Evolutionary conservation across 352 stramenopile genomes (phyloP).

Genomic region (Phytophthora niederhauseri): DNA sequence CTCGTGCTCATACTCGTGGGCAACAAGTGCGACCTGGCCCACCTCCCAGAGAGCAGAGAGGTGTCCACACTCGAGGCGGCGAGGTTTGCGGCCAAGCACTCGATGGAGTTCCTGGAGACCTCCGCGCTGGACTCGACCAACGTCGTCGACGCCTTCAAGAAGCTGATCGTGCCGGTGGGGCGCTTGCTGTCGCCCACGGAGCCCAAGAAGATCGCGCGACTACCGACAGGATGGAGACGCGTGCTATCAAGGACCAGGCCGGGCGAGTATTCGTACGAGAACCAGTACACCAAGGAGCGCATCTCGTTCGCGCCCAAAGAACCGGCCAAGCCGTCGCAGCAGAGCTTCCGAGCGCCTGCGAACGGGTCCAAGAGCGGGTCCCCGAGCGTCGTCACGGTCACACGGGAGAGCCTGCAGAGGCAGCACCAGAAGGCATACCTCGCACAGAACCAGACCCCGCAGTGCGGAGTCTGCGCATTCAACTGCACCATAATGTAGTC

Average conservation of each 20-base stretch:
- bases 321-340: constrained; percentile 84
- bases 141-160: constrained; percentile 89
- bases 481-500: constrained; percentile 68
- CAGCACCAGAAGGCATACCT: constrained; percentile 87
- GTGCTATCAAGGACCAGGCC: constrained; percentile 86
- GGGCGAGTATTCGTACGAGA: constrained; percentile 89
- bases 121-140: constrained; percentile 88
- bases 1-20: constrained; percentile 86
- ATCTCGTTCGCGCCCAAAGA: constrained; percentile 89
- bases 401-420: constrained; percentile 79
- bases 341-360: constrained; percentile 67
- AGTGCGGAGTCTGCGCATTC: constrained; percentile 62
- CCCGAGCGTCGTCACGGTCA: constrained; percentile 64
- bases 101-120: constrained; percentile 89
- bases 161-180: constrained; percentile 86
- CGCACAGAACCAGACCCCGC: constrained; percentile 68
- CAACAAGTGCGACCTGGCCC: constrained; percentile 90
- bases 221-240: constrained; percentile 78
- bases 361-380: constrained; percentile 39
- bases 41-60: constrained; percentile 74
- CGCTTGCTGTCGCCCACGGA: constrained; percentile 72
- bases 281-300: constrained; percentile 90
- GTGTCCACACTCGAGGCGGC: constrained; percentile 88
- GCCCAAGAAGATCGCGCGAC: constrained; percentile 62
- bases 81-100: constrained; percentile 78